Conservation (phyloP, 1,139 yeast genomes). For the Zygoascus hellenicus region DNA sequence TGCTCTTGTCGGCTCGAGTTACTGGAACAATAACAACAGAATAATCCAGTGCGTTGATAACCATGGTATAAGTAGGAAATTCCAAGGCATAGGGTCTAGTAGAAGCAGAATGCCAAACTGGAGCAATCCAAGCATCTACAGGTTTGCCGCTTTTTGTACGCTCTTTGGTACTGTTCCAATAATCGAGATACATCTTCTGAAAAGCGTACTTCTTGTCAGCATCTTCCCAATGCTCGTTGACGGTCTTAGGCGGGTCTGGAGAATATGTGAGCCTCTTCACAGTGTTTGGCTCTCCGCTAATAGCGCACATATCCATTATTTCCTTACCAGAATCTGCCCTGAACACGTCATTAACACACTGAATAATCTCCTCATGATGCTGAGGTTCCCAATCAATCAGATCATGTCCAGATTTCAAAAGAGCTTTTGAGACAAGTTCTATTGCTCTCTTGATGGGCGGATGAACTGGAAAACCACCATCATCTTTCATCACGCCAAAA, state of each 20-base stretch:
- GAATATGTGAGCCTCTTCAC: slow-evolving; percentile 31
- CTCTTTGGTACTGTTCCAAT: slow-evolving; percentile 34
- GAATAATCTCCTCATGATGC: slow-evolving; percentile 14
- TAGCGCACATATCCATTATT: slow-evolving; percentile 22
- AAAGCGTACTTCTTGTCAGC: slow-evolving; percentile 35
- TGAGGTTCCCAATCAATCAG: slow-evolving; percentile 41
- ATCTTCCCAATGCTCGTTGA: slow-evolving; percentile 42
- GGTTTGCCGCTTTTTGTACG: slow-evolving; percentile 39
- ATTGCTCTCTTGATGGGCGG: slow-evolving; percentile 43
- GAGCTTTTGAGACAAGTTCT: slow-evolving; percentile 23
- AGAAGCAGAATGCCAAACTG: slow-evolving; percentile 46
- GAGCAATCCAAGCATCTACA: slow-evolving; percentile 47
- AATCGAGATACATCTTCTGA: slow-evolving; percentile 36
- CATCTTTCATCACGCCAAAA: slow-evolving; percentile 31
- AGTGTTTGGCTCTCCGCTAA: slow-evolving; percentile 42
- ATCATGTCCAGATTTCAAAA: slow-evolving; percentile 36
- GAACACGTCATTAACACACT: slow-evolving; percentile 13
- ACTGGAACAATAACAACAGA: slow-evolving; percentile 44
- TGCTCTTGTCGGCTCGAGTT: slow-evolving; percentile 37
- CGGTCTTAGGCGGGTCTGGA: slow-evolving; percentile 24
- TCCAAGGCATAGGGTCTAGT: slow-evolving; percentile 32
- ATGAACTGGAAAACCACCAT: slow-evolving; percentile 29
- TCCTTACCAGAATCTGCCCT: slow-evolving; percentile 30
- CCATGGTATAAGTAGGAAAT: slow-evolving; percentile 37
- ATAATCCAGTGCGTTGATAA: slow-evolving; percentile 43